phyloP scores from a whole-genome alignment of 2,329 filamentous ascomycete genomes.

The Epichloe bromicola region DNA sequence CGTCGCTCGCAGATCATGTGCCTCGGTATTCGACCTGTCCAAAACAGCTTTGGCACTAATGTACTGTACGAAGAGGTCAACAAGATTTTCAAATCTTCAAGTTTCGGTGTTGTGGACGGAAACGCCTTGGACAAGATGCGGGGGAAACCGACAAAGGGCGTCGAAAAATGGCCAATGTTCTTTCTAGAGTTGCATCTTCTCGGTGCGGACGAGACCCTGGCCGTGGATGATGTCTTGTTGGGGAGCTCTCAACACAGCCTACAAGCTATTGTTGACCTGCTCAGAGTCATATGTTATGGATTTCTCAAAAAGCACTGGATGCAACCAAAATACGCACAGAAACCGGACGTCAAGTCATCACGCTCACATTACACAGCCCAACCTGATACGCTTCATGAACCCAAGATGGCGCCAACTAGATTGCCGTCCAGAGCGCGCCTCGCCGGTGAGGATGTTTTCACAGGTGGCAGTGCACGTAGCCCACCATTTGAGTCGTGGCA shows the following conservation, averaged over 20 bases:
- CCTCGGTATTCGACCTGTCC: conserved; percentile 56
- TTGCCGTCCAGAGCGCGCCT: neutral
- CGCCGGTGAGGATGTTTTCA: neutral
- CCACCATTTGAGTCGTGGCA: conserved; percentile 19
- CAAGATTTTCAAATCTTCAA: conserved; percentile 58
- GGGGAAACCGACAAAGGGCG: conserved; percentile 44
- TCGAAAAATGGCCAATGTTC: conserved; percentile 85
- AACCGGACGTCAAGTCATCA: neutral
- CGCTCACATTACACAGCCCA: neutral
- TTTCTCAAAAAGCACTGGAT: conserved; percentile 69
- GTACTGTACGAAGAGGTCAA: conserved; percentile 71
- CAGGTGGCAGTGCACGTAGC: neutral
- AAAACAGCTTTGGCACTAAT: conserved; percentile 41
- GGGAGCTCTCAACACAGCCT: conserved; percentile 35
- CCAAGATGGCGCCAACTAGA: neutral
- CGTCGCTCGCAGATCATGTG: conserved; percentile 71
- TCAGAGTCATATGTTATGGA: conserved; percentile 55
- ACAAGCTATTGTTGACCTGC: conserved; percentile 40
- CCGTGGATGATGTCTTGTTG: conserved; percentile 25
- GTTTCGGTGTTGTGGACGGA: conserved; percentile 54
- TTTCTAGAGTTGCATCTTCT: conserved; percentile 51
- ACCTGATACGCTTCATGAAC: neutral
- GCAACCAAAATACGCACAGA: conserved; percentile 32
- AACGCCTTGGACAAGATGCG: conserved; percentile 24
- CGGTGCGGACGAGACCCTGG: conserved; percentile 18